Evolutionary conservation across 768 basidiomycete genomes (phyloP).

Genomic region (Phanerochaete carnosa): DNA sequence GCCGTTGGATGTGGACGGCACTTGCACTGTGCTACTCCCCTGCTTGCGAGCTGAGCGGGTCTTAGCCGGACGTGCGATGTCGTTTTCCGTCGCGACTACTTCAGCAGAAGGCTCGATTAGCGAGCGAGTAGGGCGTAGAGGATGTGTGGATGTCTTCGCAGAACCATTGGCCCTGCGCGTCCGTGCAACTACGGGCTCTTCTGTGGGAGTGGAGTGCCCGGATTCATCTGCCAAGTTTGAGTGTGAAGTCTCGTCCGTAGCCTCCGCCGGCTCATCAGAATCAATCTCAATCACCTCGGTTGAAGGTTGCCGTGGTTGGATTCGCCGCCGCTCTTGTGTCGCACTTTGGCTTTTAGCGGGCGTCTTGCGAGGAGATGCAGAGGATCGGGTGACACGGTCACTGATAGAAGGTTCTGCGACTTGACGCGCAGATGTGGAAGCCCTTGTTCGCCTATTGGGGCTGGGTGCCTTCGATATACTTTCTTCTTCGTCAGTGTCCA

Average conservation of each 20-base stretch:
- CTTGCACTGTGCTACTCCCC: background rate
- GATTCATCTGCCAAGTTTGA: background rate
- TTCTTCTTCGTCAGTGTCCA: constrained; percentile 1
- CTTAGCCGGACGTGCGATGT: background rate
- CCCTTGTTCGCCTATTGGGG: background rate
- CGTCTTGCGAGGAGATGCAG: background rate
- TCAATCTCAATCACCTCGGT: constrained; percentile 12
- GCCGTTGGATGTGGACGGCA: background rate
- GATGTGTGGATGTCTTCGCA: background rate
- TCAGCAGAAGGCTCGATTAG: background rate
- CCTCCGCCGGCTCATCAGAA: background rate
- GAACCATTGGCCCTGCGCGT: background rate
- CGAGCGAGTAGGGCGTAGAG: background rate
- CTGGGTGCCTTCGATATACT: background rate
- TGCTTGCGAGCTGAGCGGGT: background rate
- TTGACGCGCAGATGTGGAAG: background rate
- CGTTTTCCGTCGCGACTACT: background rate
- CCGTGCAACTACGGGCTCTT: background rate
- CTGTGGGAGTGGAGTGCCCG: background rate
- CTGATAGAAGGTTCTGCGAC: background rate
- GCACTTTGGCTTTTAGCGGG: background rate
- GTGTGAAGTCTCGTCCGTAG: background rate
- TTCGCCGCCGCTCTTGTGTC: background rate
- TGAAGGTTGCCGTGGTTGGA: background rate
- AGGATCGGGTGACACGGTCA: background rate